A percentile compares a stretch with the other conserved stretches of the same genome.
Conservation (phyloP, 768 basidiomycete species). For the Termitomyces titanicus region DNA sequence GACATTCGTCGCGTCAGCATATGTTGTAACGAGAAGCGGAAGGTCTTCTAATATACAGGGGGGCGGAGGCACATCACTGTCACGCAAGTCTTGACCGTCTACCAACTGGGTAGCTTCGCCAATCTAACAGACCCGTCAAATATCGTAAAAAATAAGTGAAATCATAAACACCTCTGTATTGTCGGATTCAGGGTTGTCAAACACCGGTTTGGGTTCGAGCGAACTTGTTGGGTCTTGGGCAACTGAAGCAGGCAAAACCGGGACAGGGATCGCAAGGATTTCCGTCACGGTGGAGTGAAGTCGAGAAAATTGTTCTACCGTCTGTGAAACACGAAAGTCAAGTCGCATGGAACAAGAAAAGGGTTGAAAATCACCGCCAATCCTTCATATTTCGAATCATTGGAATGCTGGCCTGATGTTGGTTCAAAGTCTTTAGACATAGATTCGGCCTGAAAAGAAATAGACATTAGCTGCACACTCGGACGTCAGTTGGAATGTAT, state of each 20-base stretch:
- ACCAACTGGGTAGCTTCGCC: not conserved
- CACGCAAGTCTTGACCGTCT: not conserved
- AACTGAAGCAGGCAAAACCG: no score
- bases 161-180: not conserved
- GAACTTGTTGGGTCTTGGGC: not conserved
- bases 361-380: not conserved
- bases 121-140: not conserved
- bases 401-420: not conserved
- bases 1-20: not conserved
- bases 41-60: not conserved
- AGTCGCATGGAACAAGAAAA: not conserved
- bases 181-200: no score
- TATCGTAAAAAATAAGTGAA: not conserved
- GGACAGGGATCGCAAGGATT: not conserved
- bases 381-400: not conserved
- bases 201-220: not conserved
- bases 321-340: not conserved
- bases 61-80: not conserved
- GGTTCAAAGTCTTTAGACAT: not conserved
- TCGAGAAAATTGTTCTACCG: not conserved
- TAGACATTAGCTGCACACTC: not conserved
- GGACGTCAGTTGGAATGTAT: not conserved
- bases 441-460: not conserved
- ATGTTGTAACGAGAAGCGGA: not conserved
- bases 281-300: not conserved